Evolutionary conservation across 768 basidiomycete genomes (phyloP).

Genomic region (Cyclocybe aegerita): DNA sequence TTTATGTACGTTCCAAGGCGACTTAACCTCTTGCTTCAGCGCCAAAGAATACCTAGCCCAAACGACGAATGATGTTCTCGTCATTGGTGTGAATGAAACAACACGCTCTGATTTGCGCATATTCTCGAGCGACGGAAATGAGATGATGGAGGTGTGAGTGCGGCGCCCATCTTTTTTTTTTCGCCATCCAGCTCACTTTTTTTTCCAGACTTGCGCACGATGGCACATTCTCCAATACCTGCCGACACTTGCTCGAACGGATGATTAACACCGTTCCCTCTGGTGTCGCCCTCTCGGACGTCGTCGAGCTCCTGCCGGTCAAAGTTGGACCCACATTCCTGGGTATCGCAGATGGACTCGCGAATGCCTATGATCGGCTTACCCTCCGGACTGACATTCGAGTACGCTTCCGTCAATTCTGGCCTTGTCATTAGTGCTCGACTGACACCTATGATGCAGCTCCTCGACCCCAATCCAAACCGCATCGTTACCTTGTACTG

Average conservation of each 20-base stretch:
- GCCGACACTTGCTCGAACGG: slow-evolving; percentile 32
- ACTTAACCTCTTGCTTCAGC: slow-evolving; percentile 17
- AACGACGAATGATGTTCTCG: slow-evolving; percentile 37
- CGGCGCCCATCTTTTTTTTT: neutral
- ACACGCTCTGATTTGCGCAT: slow-evolving; percentile 38
- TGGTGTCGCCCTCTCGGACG: slow-evolving; percentile 36
- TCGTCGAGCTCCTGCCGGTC: slow-evolving; percentile 33
- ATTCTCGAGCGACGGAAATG: slow-evolving; percentile 38
- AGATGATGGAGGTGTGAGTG: slow-evolving; percentile 38
- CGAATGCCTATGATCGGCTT: no score
- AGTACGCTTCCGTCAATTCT: no score
- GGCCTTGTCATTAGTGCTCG: no score
- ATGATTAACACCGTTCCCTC: slow-evolving; percentile 46
- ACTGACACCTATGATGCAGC: neutral
- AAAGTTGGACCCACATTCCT: slow-evolving; percentile 1
- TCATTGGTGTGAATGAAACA: slow-evolving; percentile 31
- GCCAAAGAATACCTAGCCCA: slow-evolving; percentile 39
- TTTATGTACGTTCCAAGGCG: neutral
- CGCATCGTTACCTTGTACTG: slow-evolving; percentile 1
- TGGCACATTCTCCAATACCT: slow-evolving; percentile 28
- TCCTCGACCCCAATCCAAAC: neutral
- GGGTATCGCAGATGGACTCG: no score
- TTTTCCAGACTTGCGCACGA: slow-evolving; percentile 24
- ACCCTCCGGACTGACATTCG: no score
- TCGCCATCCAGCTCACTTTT: neutral